Base-by-base conservation (phyloP, 1,284 basidiomycete genomes). In the Rhodotorula sp. region DNA sequence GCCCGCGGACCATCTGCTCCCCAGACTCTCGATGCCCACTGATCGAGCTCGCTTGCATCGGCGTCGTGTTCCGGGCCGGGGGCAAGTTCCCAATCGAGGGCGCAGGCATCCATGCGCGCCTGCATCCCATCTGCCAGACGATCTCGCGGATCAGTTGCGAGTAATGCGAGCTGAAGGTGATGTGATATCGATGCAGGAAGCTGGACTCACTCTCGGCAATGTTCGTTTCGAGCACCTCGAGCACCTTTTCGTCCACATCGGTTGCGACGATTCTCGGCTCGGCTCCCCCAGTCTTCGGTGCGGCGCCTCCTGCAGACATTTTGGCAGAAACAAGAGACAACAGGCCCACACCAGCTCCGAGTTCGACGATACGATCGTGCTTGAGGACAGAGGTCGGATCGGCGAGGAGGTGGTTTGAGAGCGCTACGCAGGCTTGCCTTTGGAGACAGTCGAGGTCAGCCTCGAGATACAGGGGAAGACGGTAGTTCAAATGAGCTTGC, bases 371-470 rank as follows among this genome's bases (percentile, higher is more conserved):
- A n/a, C 44, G 60, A 26, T 10, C 1, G 6, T 51, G 26, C 30
- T 3, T 6, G 29, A 6, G 2, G 26, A 66, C 33, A 10, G 22
- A 0, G 7, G 37, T 6, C 17, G 70, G 65, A 0, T 30, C 17
- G 45, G 64, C 64, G 49, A 75, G 24, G 22, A 75, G 62, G 55
- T 73, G 69, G 46, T 75, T 75, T 3, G 72, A 62, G 18, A 75
- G 69, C 5, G 69, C 67, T 14, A 75, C 69, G 58, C 69, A 73
- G 22, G 74, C 74, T 68, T 75, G 71, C 74, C 73, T 73, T 55
- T 3, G 42, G 22, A 7, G 0, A 26, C 15, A 4, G 2, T 2
- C 15, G 5, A n/a, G 14, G 45, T 48, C 6, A 61, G 49, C 15
- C 17, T 3, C 15, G 18, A 4, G 2, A 12, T 7, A 8, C 17